Percentiles rank a stretch among this genome's conserved stretches.
Conservation (phyloP, 768 basidiomycete species). For the Boletus vermiculosoides region DNA sequence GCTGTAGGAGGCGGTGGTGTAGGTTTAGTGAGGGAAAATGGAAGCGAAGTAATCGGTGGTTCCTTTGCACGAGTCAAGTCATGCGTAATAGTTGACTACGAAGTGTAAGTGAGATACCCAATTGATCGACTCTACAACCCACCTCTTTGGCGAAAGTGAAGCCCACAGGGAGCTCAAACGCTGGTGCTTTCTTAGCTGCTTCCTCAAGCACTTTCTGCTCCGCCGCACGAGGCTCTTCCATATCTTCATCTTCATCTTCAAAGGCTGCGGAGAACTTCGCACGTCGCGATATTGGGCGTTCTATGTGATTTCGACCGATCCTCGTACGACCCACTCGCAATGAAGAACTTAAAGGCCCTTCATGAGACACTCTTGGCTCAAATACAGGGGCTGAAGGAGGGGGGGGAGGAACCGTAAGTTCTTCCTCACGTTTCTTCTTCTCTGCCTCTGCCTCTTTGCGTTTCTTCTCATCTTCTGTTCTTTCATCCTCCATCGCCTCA, state of each 20-base stretch:
- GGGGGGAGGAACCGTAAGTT: slow-evolving; percentile 18
- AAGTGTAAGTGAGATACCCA: slow-evolving; percentile 2
- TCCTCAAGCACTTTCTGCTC: slow-evolving; percentile 52
- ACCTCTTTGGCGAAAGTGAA: slow-evolving; percentile 71
- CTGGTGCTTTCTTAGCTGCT: slow-evolving; percentile 52
- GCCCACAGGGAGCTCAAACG: slow-evolving; percentile 57
- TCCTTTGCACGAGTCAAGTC: slow-evolving; percentile 53
- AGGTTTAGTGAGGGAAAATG: slow-evolving; percentile 59
- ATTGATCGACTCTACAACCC: slow-evolving; percentile 21
- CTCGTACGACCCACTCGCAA: slow-evolving; percentile 66
- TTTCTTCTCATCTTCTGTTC: slow-evolving; percentile 28
- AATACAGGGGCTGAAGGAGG: slow-evolving; percentile 17
- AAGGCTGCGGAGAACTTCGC: slow-evolving; percentile 68
- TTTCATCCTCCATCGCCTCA: slow-evolving; percentile 36
- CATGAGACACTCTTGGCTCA: slow-evolving; percentile 19
- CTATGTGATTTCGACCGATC: slow-evolving; percentile 55
- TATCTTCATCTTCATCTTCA: slow-evolving; percentile 47
- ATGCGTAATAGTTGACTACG: slow-evolving; percentile 38
- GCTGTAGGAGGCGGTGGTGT: slow-evolving; percentile 14
- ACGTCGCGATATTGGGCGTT: slow-evolving; percentile 50
- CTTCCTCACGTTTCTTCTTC: slow-evolving; percentile 17
- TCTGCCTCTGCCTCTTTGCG: slow-evolving; percentile 21
- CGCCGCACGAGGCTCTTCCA: slow-evolving; percentile 39
- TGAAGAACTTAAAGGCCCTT: slow-evolving; percentile 42
- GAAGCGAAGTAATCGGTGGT: slow-evolving; percentile 61